Percentiles rank a stretch among this genome's conserved stretches.
Conservation (phyloP, 2,329 filamentous ascomycete species). For the Acephala macrosclerotiorum region DNA sequence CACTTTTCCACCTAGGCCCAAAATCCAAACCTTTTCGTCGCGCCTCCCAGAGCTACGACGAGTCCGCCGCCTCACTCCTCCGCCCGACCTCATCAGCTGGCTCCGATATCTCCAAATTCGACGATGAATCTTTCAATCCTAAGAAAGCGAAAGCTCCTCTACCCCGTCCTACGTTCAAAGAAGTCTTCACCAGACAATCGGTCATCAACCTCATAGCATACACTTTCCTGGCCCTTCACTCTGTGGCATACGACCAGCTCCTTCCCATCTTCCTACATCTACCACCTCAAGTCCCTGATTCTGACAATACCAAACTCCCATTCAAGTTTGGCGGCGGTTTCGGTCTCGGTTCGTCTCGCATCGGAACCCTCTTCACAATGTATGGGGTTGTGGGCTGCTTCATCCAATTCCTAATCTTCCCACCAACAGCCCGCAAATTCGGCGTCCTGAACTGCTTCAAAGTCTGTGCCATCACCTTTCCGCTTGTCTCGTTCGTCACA, state of each 20-base stretch:
- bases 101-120: conserved; percentile 38
- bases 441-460: conserved; percentile 80
- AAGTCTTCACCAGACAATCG: conserved; percentile 79
- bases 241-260: conserved; percentile 84
- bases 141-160: conserved; percentile 41
- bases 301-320: conserved; percentile 68
- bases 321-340: conserved; percentile 87
- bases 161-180: conserved; percentile 53
- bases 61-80: conserved; percentile 63
- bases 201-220: conserved; percentile 79
- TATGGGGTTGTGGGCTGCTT: conserved; percentile 83
- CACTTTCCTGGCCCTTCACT: conserved; percentile 81
- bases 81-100: conserved; percentile 44
- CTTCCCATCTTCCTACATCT: conserved; percentile 90
- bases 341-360: conserved; percentile 73
- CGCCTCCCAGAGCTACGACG: conserved; percentile 60
- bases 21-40: conserved; percentile 31
- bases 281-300: conserved; percentile 60
- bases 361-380: conserved; percentile 85
- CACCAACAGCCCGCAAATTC: conserved; percentile 72
- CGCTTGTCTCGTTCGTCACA: conserved; percentile 79
- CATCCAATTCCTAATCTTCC: conserved; percentile 90
- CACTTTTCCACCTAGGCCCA: conserved; percentile 24
- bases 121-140: conserved; percentile 36
- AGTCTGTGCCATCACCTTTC: conserved; percentile 71